These are phyloP conservation scores for Stenogyne calaminthoides DNA, from an alignment of 305 asterid genomes.

Conservation along the genomic window DNA sequence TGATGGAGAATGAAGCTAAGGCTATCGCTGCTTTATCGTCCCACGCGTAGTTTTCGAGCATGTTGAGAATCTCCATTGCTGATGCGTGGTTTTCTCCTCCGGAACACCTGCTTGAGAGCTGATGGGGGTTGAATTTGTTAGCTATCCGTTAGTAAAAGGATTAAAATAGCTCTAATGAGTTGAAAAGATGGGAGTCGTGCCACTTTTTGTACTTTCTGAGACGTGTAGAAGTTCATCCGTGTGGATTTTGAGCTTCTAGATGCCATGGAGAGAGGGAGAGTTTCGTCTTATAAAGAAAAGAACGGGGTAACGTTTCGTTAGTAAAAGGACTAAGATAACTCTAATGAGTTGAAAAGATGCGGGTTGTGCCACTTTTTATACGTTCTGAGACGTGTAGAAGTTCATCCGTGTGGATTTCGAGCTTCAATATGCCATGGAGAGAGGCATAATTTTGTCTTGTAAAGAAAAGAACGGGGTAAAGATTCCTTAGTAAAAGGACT, in stretches of 20 bases:
- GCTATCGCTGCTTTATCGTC: slow-evolving; percentile 74
- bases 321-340: background rate
- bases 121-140: background rate
- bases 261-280: background rate
- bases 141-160: background rate
- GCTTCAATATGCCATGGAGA: background rate
- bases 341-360: background rate
- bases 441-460: background rate
- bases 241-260: background rate
- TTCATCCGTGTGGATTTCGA: background rate
- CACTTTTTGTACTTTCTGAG: background rate
- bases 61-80: slow-evolving; percentile 56
- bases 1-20: slow-evolving; percentile 61
- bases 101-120: slow-evolving; percentile 73
- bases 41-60: slow-evolving; percentile 70
- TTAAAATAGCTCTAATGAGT: background rate
- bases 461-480: background rate
- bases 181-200: background rate
- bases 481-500: background rate
- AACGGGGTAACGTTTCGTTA: background rate
- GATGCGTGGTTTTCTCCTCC: slow-evolving; percentile 62
- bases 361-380: background rate
- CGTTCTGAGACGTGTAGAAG: background rate
- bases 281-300: background rate
- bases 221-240: background rate